Base-by-base conservation (phyloP, 495 filamentous ascomycete species). In the Xylaria cubensis region DNA sequence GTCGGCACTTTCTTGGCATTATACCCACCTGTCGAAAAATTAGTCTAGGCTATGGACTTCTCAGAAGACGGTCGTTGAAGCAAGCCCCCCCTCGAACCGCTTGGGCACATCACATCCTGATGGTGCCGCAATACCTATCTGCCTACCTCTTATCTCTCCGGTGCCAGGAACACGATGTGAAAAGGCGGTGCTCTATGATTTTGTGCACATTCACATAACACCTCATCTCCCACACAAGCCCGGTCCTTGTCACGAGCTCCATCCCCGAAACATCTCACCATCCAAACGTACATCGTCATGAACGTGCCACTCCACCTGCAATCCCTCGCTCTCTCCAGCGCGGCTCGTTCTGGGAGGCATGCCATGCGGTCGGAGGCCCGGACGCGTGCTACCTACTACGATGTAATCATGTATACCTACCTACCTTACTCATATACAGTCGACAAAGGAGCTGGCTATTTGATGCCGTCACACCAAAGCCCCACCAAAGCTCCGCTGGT, bases 401-500 rank as follows among this genome's bases (percentile, higher is more conserved):
- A 73, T 64, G 59, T 21, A 63, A 62, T n/a, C 24, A 65, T 29
- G 62, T 63, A 36, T 62, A 64, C 55, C 6, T 50, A n/a, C 12
- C 39, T 5, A 41, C 15, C 32, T 7, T 51, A 67, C 41, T 9
- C 50, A 65, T 42, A 32, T 17, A 64, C 46, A 53, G 46, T 26
- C 42, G 41, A 67, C 19, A 29, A 64, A 67, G 39, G 62, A 50
- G 61, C 46, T 56, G 53, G 70, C 62, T 51, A 72, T 72, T 67
- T 67, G 70, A 67, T 72, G 70, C 70, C 53, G 70, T 72, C 70
- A 65, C 75, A 79, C 77, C 67, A 74, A 74, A 65, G 77, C 72
- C 70, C 70, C 71, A 73, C 71, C 64, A 46, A 67, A 67, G 64
- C 71, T 76, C 77, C 76, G 74, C 77, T 75, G 77, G 76, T 78